These are phyloP conservation scores for Micractinium sp. DNA, from an alignment of 139 green algal species.

Conservation along the genomic window DNA sequence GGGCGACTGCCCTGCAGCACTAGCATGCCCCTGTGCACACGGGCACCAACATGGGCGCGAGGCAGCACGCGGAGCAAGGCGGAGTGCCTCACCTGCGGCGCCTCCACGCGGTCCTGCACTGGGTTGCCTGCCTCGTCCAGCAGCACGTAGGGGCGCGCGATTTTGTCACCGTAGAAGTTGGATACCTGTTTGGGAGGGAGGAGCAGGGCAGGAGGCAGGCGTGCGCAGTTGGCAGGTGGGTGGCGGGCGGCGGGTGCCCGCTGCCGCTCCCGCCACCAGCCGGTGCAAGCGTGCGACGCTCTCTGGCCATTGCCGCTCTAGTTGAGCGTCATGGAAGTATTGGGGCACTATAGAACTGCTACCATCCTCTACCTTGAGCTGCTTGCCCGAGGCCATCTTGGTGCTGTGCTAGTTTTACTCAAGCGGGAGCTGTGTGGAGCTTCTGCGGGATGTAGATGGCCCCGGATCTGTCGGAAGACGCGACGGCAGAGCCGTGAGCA, in stretches of 20 bases:
- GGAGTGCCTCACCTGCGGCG: slow-evolving; percentile 7
- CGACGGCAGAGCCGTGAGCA: too few relatives aligned
- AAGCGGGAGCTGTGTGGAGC: too few relatives aligned
- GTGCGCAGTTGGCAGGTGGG: not conserved
- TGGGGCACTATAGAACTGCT: not conserved
- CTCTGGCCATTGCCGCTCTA: too few relatives aligned
- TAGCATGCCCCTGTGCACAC: too few relatives aligned
- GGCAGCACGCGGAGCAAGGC: not conserved
- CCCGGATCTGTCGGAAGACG: too few relatives aligned
- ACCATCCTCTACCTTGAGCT: not conserved
- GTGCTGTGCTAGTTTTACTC: too few relatives aligned
- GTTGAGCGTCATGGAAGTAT: not conserved
- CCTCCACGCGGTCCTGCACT: slow-evolving; percentile 32
- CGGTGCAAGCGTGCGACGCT: not conserved
- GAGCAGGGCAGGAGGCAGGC: not conserved
- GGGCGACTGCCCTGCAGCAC: too few relatives aligned
- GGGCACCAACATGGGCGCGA: too few relatives aligned
- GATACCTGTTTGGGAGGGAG: not conserved
- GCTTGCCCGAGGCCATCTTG: not conserved
- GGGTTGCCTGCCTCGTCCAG: not conserved
- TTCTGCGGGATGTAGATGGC: too few relatives aligned
- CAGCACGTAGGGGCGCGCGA: slow-evolving; percentile 35
- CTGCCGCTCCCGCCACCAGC: not conserved
- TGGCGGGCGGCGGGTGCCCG: not conserved
- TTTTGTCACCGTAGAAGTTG: slow-evolving; percentile 5